phyloP scores from a whole-genome alignment of 371 early-diverging fungal genomes.

The Agmasoma carcini region DNA sequence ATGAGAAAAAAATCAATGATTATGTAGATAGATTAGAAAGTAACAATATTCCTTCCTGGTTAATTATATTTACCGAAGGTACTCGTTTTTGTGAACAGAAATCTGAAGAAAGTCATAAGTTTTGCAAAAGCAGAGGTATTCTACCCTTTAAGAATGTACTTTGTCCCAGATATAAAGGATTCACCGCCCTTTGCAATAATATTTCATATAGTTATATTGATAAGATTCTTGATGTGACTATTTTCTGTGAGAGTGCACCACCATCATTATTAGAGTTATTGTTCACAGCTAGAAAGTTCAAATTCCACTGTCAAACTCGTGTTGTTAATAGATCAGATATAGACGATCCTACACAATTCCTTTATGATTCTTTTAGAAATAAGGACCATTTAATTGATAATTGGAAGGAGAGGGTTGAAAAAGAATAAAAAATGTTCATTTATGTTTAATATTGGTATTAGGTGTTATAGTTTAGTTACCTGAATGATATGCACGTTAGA shows the following conservation, averaged over 20 bases:
- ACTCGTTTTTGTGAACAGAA: conserved; percentile 33
- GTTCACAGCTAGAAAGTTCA: conserved; percentile 13
- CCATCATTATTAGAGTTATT: conserved; percentile 33
- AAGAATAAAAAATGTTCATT: neutral
- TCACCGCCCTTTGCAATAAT: conserved; percentile 45
- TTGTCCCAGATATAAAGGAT: conserved; percentile 65
- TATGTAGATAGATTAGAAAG: conserved; percentile 8
- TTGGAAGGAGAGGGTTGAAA: conserved; percentile 18
- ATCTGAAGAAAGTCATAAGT: conserved; percentile 56
- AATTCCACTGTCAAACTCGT: conserved; percentile 25
- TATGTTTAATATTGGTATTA: conserved; percentile 5
- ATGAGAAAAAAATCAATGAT: conserved; percentile 42
- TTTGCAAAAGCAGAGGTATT: conserved; percentile 56
- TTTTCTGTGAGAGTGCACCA: conserved; percentile 29
- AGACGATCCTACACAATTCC: conserved; percentile 29
- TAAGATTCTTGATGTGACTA: conserved; percentile 47
- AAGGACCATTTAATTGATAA: conserved; percentile 49
- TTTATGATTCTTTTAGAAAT: conserved; percentile 39
- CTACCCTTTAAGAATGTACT: conserved; percentile 59
- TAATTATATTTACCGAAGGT: conserved; percentile 54
- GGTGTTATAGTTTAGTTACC: no score
- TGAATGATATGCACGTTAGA: no score
- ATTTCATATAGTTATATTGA: conserved; percentile 21
- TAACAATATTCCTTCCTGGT: conserved; percentile 18
- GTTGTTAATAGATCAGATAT: conserved; percentile 16